phyloP scores from a whole-genome alignment of 2,329 filamentous ascomycete species.

The Thielaviopsis euricoi region DNA sequence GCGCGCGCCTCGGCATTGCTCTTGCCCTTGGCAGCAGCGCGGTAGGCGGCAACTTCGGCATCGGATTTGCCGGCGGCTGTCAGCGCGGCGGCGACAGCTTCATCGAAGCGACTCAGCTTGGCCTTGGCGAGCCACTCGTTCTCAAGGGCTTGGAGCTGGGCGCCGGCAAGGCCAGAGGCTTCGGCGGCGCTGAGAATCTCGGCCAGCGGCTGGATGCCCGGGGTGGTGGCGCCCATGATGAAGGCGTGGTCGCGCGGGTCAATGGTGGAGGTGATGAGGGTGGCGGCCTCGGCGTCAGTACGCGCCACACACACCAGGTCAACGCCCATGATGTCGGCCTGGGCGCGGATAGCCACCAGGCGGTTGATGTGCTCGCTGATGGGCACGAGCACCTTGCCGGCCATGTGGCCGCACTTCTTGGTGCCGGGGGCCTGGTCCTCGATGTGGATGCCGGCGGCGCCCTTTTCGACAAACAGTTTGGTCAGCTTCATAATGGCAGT shows the following conservation, averaged over 20 bases:
- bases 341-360: conserved; percentile 86
- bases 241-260: conserved; percentile 90
- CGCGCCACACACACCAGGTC: conserved; percentile 84
- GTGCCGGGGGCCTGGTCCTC: conserved; percentile 96
- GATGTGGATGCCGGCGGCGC: conserved; percentile 94
- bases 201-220: conserved; percentile 64
- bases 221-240: conserved; percentile 80
- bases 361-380: conserved; percentile 98
- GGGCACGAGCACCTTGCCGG: conserved; percentile 91
- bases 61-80: conserved; percentile 44
- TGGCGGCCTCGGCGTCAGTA: conserved; percentile 94
- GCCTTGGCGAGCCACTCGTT: conserved; percentile 72
- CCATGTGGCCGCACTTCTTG: conserved; percentile 99
- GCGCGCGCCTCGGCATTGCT: conserved; percentile 67
- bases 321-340: conserved; percentile 93
- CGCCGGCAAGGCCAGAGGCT: conserved; percentile 61
- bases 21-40: conserved; percentile 58
- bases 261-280: conserved; percentile 90
- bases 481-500: conserved; percentile 99
- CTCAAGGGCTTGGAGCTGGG: conserved; percentile 76
- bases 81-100: conserved; percentile 75
- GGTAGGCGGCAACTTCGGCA: conserved; percentile 56
- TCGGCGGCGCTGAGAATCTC: conserved; percentile 86
- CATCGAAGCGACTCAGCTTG: conserved; percentile 72
- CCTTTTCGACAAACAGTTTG: conserved; percentile 92